phyloP scores from a whole-genome alignment of 805 yeast genomes.

The Brettanomyces custersianus region DNA sequence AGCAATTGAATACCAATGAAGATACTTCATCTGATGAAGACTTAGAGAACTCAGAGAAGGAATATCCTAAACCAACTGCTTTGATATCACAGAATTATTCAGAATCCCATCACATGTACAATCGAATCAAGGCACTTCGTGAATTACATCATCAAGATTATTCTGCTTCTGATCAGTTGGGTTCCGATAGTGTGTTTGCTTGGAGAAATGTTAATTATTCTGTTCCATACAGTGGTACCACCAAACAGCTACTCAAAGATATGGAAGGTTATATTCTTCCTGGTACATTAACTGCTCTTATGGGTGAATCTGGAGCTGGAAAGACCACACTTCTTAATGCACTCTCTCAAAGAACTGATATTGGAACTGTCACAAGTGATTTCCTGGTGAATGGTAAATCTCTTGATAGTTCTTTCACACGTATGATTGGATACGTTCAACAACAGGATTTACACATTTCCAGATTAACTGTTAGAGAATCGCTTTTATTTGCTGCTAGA shows the following conservation, averaged over 20 bases:
- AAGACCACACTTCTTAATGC: conserved; percentile 50
- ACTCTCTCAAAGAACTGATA: conserved; percentile 40
- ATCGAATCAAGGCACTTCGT: no score
- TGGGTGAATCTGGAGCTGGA: conserved; percentile 65
- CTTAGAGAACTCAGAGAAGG: neutral
- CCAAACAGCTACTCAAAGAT: conserved; percentile 33
- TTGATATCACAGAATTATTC: no score
- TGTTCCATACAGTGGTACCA: conserved; percentile 38
- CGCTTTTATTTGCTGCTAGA: conserved; percentile 38
- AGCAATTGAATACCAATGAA: no score
- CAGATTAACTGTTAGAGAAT: conserved; percentile 43
- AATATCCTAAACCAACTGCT: no score
- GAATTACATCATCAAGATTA: no score
- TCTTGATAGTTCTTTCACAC: conserved; percentile 38
- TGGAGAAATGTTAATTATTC: conserved; percentile 58
- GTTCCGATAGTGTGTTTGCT: conserved; percentile 40
- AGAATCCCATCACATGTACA: no score
- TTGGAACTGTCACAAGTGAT: conserved; percentile 51
- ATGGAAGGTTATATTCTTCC: conserved; percentile 40
- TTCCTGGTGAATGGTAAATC: conserved; percentile 46
- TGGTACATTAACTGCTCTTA: conserved; percentile 49
- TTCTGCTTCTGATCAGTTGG: no score
- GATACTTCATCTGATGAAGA: conserved; percentile 1
- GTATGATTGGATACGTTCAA: conserved; percentile 50
- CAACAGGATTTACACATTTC: conserved; percentile 47